Evolutionary conservation across 345 rosid genomes (phyloP), one percentile per base, ranked within the genome.

Genomic region (Atalantia buxifolia): DNA sequence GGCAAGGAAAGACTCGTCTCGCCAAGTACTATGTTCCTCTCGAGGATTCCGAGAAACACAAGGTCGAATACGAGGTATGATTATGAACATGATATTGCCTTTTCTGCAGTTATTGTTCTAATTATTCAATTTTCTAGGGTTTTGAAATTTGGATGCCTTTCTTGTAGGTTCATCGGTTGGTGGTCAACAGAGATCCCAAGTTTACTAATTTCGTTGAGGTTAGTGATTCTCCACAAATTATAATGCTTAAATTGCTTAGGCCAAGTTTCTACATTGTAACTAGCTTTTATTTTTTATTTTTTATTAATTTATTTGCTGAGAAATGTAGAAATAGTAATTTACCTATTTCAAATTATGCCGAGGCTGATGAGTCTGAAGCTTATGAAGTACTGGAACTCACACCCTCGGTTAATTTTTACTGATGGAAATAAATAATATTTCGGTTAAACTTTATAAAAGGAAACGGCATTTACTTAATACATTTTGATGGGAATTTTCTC

Each of bases 1-100:
- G 99, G 87, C 97, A 95, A 84, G 99, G 99, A 14, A 95, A 95
- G 94, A 95, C 99, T 76, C 98, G 99, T 85, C 97, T 95, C 10
- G 99, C 99, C 76, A 95, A 95, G 74, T 95, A 95, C 87, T 95
- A 95, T 76, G 96, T 95, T 48, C 99, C 99, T 74, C 97, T 95
- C 72, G 99, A 95, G 84, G 99, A 93, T 74, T 89, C 98, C 40
- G 98, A 95, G 93, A 95, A 95, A 87, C 98, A 95, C 90, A 93
- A 89, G 77, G 97, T 95, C 79, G 99, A 95, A 81, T 95, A 93
- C 88, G 99, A 95, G 94, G 98, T 93, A 66, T 13, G 50, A 45
- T 45, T 45, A 45, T 45, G 50, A 45, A 45, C 5, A 1, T 45
- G 45, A 8, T 53, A 24, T n/a, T 19, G 72, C 28, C 16, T 30